These are phyloP conservation scores for Trichoderma arundinaceum DNA, from an alignment of 2,329 filamentous ascomycete genomes.

Conservation along the genomic window DNA sequence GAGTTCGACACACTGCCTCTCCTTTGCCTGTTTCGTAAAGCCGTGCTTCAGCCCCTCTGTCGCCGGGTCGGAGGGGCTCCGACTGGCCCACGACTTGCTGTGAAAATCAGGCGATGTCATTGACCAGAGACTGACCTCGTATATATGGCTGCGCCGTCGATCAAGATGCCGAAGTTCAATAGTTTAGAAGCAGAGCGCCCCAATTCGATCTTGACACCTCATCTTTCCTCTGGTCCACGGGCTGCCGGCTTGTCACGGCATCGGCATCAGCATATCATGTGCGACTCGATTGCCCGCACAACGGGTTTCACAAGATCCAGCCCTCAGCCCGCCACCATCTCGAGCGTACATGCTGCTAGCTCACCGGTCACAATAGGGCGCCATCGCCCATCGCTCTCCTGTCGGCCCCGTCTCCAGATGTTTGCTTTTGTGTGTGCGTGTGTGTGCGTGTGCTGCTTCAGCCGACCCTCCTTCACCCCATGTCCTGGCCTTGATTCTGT, in stretches of 20 bases:
- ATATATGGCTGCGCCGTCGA: constrained; percentile 6
- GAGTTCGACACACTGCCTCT: neutral
- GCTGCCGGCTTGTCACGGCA: constrained; percentile 9
- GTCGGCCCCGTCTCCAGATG: neutral
- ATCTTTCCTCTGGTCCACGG: neutral
- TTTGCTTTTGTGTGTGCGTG: neutral
- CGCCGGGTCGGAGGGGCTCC: constrained; percentile 19
- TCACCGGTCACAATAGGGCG: constrained; percentile 16
- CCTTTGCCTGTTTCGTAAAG: constrained; percentile 15
- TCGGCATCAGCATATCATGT: constrained; percentile 3
- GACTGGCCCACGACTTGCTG: constrained; percentile 6
- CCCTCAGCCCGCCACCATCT: constrained; percentile 22
- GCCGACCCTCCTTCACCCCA: constrained; percentile 25
- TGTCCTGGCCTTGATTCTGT: neutral
- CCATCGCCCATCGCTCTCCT: neutral
- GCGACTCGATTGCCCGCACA: constrained; percentile 3
- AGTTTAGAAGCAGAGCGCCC: neutral
- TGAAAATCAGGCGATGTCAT: constrained; percentile 1
- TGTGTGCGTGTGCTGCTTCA: neutral
- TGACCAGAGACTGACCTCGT: neutral
- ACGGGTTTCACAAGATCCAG: constrained; percentile 20
- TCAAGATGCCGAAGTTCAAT: constrained; percentile 6
- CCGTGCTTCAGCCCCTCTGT: constrained; percentile 9
- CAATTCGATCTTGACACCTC: neutral
- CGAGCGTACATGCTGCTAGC: constrained; percentile 17